phyloP scores from a whole-genome alignment of 2,329 filamentous ascomycete species.

The Ophiognomonia clavigignenti-juglandacearum region DNA sequence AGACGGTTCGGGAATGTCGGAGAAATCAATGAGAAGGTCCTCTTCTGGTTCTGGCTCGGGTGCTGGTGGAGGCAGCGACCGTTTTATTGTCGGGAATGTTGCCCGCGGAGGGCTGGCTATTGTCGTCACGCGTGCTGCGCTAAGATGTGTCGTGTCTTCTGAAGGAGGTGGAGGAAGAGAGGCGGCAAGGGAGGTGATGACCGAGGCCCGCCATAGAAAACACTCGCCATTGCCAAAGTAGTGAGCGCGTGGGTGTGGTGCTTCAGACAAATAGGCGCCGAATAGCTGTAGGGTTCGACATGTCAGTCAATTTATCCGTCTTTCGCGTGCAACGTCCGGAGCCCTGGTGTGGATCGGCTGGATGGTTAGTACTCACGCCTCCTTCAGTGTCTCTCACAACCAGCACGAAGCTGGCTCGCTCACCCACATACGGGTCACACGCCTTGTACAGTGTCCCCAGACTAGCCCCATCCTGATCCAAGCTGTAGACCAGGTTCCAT shows the following conservation, averaged over 20 bases:
- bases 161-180: constrained; percentile 66
- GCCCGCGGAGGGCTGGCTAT: constrained; percentile 24
- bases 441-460: constrained; percentile 81
- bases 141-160: constrained; percentile 43
- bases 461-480: constrained; percentile 88
- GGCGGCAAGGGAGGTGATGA: constrained; percentile 61
- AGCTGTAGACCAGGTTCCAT: constrained; percentile 82
- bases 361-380: constrained; percentile 51
- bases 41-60: constrained; percentile 26
- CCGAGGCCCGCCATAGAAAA: constrained; percentile 78
- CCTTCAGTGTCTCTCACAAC: constrained; percentile 75
- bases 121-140: constrained; percentile 38
- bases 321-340: neutral
- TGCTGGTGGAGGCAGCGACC: constrained; percentile 22
- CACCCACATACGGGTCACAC: constrained; percentile 60
- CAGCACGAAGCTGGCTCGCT: constrained; percentile 82
- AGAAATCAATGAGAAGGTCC: constrained; percentile 14
- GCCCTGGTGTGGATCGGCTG: neutral
- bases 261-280: constrained; percentile 89
- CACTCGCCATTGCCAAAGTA: constrained; percentile 98
- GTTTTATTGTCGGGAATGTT: constrained; percentile 14
- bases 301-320: neutral
- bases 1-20: constrained; percentile 19
- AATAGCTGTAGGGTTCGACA: constrained; percentile 65
- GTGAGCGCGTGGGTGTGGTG: constrained; percentile 72